These are phyloP conservation scores for Myxozyma mucilagina DNA, from an alignment of 805 yeast species.

Conservation along the genomic window DNA sequence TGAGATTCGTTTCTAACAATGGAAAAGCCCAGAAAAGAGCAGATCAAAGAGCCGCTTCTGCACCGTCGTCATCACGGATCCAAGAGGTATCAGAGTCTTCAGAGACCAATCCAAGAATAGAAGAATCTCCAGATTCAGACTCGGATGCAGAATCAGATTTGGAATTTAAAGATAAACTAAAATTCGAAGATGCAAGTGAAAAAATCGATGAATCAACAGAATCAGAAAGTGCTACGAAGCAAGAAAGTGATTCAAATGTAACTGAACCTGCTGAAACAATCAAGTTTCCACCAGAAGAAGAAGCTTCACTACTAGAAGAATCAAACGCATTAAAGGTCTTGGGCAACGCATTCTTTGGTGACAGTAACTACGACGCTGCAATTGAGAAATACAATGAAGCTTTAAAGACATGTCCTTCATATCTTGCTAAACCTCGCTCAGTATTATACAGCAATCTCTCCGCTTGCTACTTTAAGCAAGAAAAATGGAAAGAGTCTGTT, in stretches of 20 bases:
- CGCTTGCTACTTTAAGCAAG: slow-evolving; percentile 34
- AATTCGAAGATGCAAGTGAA: not conserved
- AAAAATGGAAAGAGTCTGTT: slow-evolving; percentile 48
- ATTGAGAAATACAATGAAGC: slow-evolving; percentile 19
- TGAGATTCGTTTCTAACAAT: not conserved
- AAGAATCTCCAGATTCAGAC: not conserved
- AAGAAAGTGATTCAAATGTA: not conserved
- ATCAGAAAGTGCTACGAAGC: not conserved
- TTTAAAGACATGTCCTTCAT: slow-evolving; percentile 18
- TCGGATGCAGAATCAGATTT: not conserved
- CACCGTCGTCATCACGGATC: not conserved
- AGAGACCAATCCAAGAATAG: not conserved
- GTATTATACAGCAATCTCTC: slow-evolving; percentile 35
- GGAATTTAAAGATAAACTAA: not conserved
- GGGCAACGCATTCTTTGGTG: slow-evolving; percentile 36
- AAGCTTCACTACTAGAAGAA: slow-evolving; percentile 28
- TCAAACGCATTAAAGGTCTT: slow-evolving; percentile 47
- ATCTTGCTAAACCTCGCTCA: slow-evolving; percentile 23
- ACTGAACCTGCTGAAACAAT: not conserved
- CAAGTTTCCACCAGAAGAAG: slow-evolving; percentile 32
- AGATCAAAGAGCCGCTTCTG: slow-evolving; percentile 6
- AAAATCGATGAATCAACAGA: not conserved
- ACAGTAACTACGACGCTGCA: slow-evolving; percentile 17
- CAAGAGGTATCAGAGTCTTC: not conserved
- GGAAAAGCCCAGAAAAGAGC: slow-evolving; percentile 1